phyloP scores from a whole-genome alignment of 2,329 filamentous ascomycete genomes.

The Xylaria sp. region DNA sequence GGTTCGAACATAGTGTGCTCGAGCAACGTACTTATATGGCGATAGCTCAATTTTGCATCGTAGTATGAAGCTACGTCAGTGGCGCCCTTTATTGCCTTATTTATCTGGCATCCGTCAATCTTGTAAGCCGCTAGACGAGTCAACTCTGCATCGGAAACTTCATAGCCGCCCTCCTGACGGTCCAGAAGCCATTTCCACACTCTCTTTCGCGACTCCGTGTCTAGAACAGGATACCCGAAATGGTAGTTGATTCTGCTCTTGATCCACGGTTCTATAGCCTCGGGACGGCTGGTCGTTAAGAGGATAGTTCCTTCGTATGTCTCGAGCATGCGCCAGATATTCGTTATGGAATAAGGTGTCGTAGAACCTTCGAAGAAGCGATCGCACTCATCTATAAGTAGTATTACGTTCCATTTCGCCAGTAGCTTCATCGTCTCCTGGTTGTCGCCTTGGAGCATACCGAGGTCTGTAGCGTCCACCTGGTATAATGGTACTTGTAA shows the following conservation, averaged over 20 bases:
- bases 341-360: no score
- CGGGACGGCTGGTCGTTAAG: conserved; percentile 54
- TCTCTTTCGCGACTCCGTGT: conserved; percentile 43
- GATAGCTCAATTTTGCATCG: conserved; percentile 14
- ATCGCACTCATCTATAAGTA: conserved; percentile 58
- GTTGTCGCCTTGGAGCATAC: conserved; percentile 43
- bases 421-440: conserved; percentile 53
- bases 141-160: conserved; percentile 47
- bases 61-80: conserved; percentile 47
- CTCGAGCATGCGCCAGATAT: conserved; percentile 36
- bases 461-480: conserved; percentile 55
- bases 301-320: conserved; percentile 55
- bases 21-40: no score
- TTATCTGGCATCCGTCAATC: conserved; percentile 63
- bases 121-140: conserved; percentile 53
- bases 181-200: conserved; percentile 54
- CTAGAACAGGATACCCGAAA: conserved; percentile 50
- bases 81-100: conserved; percentile 52
- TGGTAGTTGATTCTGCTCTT: conserved; percentile 52
- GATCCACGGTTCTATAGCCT: conserved; percentile 53
- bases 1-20: no score
- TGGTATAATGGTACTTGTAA: conserved; percentile 53
- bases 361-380: conserved; percentile 53
- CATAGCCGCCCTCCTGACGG: conserved; percentile 44
- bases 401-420: conserved; percentile 55